Evolutionary conservation across 1,139 yeast genomes (phyloP), one percentile per base, ranked within the genome.

Genomic region (Pichia sp.): DNA sequence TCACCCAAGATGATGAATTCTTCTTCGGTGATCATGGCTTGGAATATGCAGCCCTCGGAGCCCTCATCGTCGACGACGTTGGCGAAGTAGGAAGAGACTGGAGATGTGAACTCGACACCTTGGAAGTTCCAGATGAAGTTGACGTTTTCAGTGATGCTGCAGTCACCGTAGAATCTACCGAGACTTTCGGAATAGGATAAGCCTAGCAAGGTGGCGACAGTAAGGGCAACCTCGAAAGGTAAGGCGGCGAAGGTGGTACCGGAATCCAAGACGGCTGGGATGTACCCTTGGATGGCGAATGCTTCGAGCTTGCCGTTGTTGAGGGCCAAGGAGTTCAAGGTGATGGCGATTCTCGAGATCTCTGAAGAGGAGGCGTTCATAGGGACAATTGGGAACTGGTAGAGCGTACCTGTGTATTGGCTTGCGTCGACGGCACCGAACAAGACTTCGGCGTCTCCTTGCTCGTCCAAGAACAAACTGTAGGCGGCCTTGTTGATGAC

Each of bases 171-270:
- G 16, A 61, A 59, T 60, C 74, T 76, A 23, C 64, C 67, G 1
- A 70, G 74, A 6, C 60, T 54, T 2, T 53, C 41, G 4, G 54
- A 41, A 42, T 67, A 66, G 59, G 1, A 57, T 47, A 5, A 78
- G 79, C 45, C 75, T 73, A 16, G 77, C 61, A 2, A 62, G 54
- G 58, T 50, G 0, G 78, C 84, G 57, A 81, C 67, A 5, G 67
- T 59, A 2, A 64, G 63, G 11, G 78, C 67, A 32, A 77, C 61
- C 11, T 60, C 65, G 2, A 62, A 51, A 23, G 87, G 85, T 1
- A 82, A 67, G 57, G 74, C 75, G 7, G 82, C 72, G 49, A 78
- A 68, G 2, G 88, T 78, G 8, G 87, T 76, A 30, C 89, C 90
- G 7, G 87, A 76, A 67, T 84, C 90, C 44, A 85, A 68, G 49